Conservation (phyloP, 768 basidiomycete genomes). For the Hericium alpestre region DNA sequence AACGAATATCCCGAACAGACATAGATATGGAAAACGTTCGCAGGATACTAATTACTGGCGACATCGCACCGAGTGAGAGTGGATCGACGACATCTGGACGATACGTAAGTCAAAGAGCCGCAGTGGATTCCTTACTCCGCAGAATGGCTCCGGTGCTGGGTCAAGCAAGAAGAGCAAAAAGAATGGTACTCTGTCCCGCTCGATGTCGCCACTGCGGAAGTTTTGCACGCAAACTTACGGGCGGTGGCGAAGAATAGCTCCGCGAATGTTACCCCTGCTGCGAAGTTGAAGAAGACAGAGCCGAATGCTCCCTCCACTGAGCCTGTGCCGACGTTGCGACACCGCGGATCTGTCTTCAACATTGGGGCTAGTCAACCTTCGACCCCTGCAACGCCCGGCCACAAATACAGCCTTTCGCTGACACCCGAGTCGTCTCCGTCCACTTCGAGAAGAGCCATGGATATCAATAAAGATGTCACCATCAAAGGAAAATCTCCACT, state of each 20-base stretch:
- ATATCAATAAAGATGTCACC: slow-evolving; percentile 25
- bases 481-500: slow-evolving; percentile 23
- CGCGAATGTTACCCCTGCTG: slow-evolving; percentile 33
- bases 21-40: slow-evolving; percentile 69
- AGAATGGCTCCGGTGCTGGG: slow-evolving; percentile 34
- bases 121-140: slow-evolving; percentile 56
- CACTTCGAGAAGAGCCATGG: slow-evolving; percentile 22
- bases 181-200: slow-evolving; percentile 52
- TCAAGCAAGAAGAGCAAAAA: slow-evolving; percentile 23
- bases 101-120: slow-evolving; percentile 35
- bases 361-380: slow-evolving; percentile 31
- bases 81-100: slow-evolving; percentile 64
- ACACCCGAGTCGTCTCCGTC: slow-evolving; percentile 61
- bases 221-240: slow-evolving; percentile 63
- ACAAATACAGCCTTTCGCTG: slow-evolving; percentile 62
- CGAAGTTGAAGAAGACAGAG: slow-evolving; percentile 29
- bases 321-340: slow-evolving; percentile 39
- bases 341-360: slow-evolving; percentile 55
- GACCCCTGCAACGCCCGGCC: slow-evolving; percentile 43
- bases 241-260: slow-evolving; percentile 23
- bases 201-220: slow-evolving; percentile 73
- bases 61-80: slow-evolving; percentile 51
- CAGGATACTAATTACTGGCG: slow-evolving; percentile 38
- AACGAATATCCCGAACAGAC: slow-evolving; percentile 73
- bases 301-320: slow-evolving; percentile 44